Conservation (phyloP, 306 rosid genomes). For the Rubus idaeus region DNA sequence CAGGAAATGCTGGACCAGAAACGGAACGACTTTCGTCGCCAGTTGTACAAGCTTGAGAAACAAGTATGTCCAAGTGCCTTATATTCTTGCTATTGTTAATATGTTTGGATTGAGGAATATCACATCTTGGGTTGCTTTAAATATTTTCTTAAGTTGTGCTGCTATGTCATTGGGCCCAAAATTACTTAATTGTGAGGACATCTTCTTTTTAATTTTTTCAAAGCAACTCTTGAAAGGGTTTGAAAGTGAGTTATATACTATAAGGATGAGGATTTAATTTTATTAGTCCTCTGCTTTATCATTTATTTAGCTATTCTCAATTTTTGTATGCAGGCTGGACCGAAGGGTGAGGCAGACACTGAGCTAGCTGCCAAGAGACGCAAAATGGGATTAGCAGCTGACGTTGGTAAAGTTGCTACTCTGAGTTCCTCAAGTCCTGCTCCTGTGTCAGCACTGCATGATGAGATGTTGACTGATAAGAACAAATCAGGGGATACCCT, state of each 20-base stretch:
- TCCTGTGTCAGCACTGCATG: conserved; percentile 41
- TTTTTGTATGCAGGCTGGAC: conserved; percentile 60
- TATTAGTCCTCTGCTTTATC: conserved; percentile 9
- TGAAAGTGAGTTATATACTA: neutral
- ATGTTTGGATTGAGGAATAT: conserved; percentile 12
- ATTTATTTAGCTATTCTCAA: conserved; percentile 18
- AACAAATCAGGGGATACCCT: conserved; percentile 39
- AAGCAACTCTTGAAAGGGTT: conserved; percentile 7
- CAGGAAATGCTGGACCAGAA: conserved; percentile 93
- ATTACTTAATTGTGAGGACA: neutral
- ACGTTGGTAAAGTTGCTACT: conserved; percentile 52
- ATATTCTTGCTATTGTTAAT: conserved; percentile 11
- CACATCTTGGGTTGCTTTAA: conserved; percentile 12
- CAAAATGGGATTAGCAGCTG: conserved; percentile 51
- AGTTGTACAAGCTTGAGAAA: conserved; percentile 76
- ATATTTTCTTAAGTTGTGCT: neutral
- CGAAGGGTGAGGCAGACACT: conserved; percentile 54
- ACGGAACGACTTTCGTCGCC: conserved; percentile 80
- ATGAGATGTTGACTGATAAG: conserved; percentile 51
- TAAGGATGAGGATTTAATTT: neutral
- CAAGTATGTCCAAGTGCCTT: conserved; percentile 48
- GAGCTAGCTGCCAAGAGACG: conserved; percentile 77
- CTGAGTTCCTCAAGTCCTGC: conserved; percentile 52
- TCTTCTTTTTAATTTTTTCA: conserved; percentile 12
- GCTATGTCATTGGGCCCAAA: neutral